phyloP scores from a whole-genome alignment of 495 filamentous ascomycete genomes.

The Hyaloscypha bicolor region DNA sequence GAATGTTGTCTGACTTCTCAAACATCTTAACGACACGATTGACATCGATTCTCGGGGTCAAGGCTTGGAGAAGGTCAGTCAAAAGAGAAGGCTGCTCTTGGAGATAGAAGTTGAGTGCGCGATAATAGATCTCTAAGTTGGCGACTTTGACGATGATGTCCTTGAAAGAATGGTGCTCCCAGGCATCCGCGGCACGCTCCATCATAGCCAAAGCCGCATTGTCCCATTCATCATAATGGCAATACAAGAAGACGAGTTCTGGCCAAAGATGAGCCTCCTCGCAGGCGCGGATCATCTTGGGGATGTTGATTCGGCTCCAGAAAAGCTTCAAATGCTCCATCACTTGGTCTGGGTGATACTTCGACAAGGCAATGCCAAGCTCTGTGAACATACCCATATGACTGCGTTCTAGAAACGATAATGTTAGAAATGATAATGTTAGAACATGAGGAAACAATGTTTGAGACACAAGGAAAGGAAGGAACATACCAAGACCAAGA shows the following conservation, averaged over 20 bases:
- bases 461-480: no score
- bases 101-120: slow-evolving; percentile 95
- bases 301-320: slow-evolving; percentile 98
- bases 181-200: slow-evolving; percentile 96
- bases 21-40: slow-evolving; percentile 99
- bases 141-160: slow-evolving; percentile 98
- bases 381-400: slow-evolving; percentile 95
- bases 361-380: slow-evolving; percentile 91
- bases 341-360: slow-evolving; percentile 92
- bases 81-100: slow-evolving; percentile 94
- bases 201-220: slow-evolving; percentile 99
- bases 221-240: slow-evolving; percentile 99
- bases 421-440: no score
- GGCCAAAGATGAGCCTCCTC: slow-evolving; percentile 98
- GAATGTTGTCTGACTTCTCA: slow-evolving; percentile 96
- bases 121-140: slow-evolving; percentile 99
- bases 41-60: slow-evolving; percentile 94
- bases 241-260: slow-evolving; percentile 97
- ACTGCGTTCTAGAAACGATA: slow-evolving; percentile 51
- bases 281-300: slow-evolving; percentile 93
- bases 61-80: slow-evolving; percentile 89
- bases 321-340: slow-evolving; percentile 99
- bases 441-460: no score
- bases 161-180: slow-evolving; percentile 99
- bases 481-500: no score